Percentiles rank a stretch among this genome's conserved stretches.
Evolutionary conservation across 129 eudicot species (phyloP).

Genomic region (Arctium minus): DNA sequence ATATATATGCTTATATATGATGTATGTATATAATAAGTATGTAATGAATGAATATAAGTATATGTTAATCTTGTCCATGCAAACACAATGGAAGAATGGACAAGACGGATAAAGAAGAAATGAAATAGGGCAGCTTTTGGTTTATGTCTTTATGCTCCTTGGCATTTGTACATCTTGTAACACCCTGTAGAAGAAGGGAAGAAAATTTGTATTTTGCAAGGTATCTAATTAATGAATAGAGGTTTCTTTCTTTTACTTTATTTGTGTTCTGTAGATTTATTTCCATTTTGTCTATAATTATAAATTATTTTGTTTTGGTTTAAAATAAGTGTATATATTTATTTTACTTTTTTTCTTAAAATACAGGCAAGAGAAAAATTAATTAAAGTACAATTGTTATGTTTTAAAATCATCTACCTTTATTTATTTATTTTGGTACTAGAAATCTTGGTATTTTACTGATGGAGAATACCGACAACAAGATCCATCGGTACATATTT

Average conservation of each 20-base stretch:
- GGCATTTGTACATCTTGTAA: slow-evolving; percentile 50
- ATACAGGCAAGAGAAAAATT: too few species aligned
- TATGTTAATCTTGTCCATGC: slow-evolving; percentile 35
- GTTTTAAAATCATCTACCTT: too few species aligned
- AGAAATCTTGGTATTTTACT: too few species aligned
- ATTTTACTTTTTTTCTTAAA: too few species aligned
- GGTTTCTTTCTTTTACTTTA: background rate
- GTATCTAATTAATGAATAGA: slow-evolving; percentile 32
- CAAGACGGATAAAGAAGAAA: background rate
- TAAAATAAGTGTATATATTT: too few species aligned
- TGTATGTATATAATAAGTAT: slow-evolving; percentile 10
- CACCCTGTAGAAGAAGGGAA: slow-evolving; percentile 26
- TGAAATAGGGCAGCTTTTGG: slow-evolving; percentile 20
- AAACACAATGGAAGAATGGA: slow-evolving; percentile 9
- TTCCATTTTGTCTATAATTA: background rate
- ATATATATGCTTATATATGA: background rate
- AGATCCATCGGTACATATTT: too few species aligned
- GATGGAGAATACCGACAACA: too few species aligned
- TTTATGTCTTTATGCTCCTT: slow-evolving; percentile 14
- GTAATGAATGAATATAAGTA: slow-evolving; percentile 10
- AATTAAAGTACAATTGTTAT: too few species aligned
- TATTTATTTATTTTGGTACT: too few species aligned
- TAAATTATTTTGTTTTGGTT: too few species aligned
- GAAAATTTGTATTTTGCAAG: slow-evolving; percentile 39
- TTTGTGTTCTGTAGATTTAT: background rate